These are phyloP conservation scores for Stevia rebaudiana DNA, from an alignment of 140 eudicot species.

Conservation along the genomic window DNA sequence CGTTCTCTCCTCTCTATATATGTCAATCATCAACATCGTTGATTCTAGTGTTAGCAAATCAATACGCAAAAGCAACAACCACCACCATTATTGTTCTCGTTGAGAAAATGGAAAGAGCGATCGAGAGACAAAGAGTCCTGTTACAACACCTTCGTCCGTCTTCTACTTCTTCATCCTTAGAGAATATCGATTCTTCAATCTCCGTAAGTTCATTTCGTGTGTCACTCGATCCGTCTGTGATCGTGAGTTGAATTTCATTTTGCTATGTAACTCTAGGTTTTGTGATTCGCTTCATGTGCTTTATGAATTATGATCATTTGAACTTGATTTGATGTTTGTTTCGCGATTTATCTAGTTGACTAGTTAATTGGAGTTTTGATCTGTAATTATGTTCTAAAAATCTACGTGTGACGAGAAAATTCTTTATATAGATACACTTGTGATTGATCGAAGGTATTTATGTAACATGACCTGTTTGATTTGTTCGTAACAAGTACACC, in stretches of 20 bases:
- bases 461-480: background rate
- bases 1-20: background rate
- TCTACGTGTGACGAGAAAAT: background rate
- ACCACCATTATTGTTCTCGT: background rate
- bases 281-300: background rate
- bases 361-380: slow-evolving; percentile 10
- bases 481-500: slow-evolving; percentile 7
- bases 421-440: background rate
- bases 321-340: slow-evolving; percentile 6
- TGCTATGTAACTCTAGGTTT: slow-evolving; percentile 4
- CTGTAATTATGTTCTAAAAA: slow-evolving; percentile 9
- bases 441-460: slow-evolving; percentile 3
- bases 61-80: slow-evolving; percentile 16
- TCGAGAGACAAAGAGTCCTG: slow-evolving; percentile 75
- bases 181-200: slow-evolving; percentile 56
- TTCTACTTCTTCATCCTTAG: slow-evolving; percentile 62
- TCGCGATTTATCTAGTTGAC: slow-evolving; percentile 1
- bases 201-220: slow-evolving; percentile 43
- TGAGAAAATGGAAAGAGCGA: slow-evolving; percentile 73
- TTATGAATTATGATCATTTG: background rate
- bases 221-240: slow-evolving; percentile 10
- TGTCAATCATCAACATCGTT: slow-evolving; percentile 9
- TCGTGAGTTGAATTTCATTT: background rate
- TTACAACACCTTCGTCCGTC: slow-evolving; percentile 78
- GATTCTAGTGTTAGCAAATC: slow-evolving; percentile 13